Base-by-base conservation (phyloP, 1,284 basidiomycete genomes). In the Malassezia cuniculi region DNA sequence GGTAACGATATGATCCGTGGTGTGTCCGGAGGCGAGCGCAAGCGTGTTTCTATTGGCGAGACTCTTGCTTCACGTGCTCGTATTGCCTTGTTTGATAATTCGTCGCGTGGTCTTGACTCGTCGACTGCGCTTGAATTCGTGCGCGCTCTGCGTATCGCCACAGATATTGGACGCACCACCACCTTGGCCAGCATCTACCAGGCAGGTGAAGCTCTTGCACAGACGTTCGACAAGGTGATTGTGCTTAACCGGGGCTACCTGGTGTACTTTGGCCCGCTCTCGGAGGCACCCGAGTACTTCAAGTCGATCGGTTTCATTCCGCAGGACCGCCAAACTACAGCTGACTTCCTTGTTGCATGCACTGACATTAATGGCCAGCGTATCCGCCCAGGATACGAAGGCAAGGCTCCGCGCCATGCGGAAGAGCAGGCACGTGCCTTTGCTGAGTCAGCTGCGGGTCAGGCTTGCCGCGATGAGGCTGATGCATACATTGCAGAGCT, bases 21-120 rank as follows among this genome's bases (percentile, higher is more conserved):
- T 41, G 52, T 60, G 11, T 56, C 52, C 8, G 76, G 76, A 45
- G 76, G 76, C 34, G 68, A 69, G 38, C 41, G 51, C 16, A 62
- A 60, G 46, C 48, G 59, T 25, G 59, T 60, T 21, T 48, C 40
- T 30, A 52, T 60, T 15, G 57, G 49, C 22, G 60, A 62, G 32
- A 42, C 45, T 2, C 66, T 84, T 31, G 54, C 54, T 4, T 14
- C 50, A 6, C 46, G 55, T 12, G 71, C 55, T 14, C 49, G 42
- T 18, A 48, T 59, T 30, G 33, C 43, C 25, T 40, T 52, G 14
- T 54, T 48, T 48, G 60, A 62, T 47, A 60, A 60, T 37, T 54
- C 53, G n/a, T 49, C 50, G 19, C 52, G 60, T 17, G 60, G 60
- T 31, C 51, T 62, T 25, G 60, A 62, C 36, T 37, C 51, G 2